Percentiles rank a stretch among this genome's conserved stretches.
Conservation (phyloP, 139 green algal species). For the Zygnema circumcarinatum region DNA sequence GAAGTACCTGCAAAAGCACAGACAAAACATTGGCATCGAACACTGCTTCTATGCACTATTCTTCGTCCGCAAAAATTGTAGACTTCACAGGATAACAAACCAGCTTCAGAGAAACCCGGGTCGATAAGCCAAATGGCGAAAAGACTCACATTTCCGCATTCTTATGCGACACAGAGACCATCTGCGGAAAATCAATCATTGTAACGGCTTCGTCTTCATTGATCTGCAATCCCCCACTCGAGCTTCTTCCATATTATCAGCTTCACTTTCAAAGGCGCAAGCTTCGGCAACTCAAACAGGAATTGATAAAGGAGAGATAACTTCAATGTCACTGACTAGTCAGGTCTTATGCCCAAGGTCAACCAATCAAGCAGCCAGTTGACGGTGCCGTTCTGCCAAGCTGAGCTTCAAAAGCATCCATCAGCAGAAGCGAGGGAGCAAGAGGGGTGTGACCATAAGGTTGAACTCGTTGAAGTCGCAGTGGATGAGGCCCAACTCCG, state of each 20-base stretch:
- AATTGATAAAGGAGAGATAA: no score
- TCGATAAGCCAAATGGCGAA: not conserved
- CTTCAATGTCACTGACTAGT: no score
- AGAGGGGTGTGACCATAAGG: no score
- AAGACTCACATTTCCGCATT: conserved; percentile 81
- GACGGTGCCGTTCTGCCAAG: no score
- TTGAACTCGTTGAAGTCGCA: conserved; percentile 99
- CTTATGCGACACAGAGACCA: conserved; percentile 89
- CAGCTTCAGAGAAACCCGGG: not conserved
- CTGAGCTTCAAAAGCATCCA: no score
- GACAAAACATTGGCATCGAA: conserved; percentile 4
- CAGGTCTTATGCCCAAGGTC: no score
- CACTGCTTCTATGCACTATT: not conserved
- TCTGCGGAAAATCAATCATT: conserved; percentile 97
- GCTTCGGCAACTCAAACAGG: no score
- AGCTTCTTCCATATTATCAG: no score
- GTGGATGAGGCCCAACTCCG: conserved; percentile 87
- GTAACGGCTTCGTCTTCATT: conserved; percentile 79
- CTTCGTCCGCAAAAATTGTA: not conserved
- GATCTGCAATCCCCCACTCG: conserved; percentile 37
- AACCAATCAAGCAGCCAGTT: no score
- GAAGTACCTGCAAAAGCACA: conserved; percentile 72
- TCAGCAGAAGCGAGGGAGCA: no score
- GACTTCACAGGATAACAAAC: not conserved
- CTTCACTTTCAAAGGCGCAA: no score